Percentiles rank a stretch among this genome's conserved stretches.
Conservation (phyloP, 2,329 filamentous ascomycete species). For the Colletotrichum simmondsii region DNA sequence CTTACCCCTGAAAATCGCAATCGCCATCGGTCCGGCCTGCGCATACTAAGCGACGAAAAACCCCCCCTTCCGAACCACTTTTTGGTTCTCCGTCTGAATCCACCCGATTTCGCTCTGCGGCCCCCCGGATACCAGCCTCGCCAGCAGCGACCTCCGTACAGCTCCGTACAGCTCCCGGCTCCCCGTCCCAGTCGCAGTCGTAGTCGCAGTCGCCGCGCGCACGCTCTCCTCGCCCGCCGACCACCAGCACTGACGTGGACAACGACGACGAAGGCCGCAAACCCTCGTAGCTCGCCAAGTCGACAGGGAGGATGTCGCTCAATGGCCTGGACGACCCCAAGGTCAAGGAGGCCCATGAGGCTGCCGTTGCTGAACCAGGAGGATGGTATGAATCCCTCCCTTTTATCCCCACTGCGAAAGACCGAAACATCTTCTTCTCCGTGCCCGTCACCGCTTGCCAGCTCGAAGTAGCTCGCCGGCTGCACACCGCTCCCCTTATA, state of each 20-base stretch:
- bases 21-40: constrained; percentile 12
- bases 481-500: background rate
- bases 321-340: constrained; percentile 89
- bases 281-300: constrained; percentile 11
- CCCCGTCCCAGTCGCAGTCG: background rate
- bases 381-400: constrained; percentile 79
- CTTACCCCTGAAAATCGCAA: constrained; percentile 35
- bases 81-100: constrained; percentile 23
- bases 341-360: constrained; percentile 86
- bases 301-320: constrained; percentile 77
- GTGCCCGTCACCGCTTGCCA: background rate
- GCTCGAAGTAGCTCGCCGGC: constrained; percentile 4
- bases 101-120: constrained; percentile 28
- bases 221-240: background rate
- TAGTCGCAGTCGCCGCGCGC: background rate
- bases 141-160: background rate
- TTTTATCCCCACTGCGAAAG: constrained; percentile 25
- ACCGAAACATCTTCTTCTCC: constrained; percentile 13
- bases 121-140: constrained; percentile 15
- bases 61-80: constrained; percentile 31
- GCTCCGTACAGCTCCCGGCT: background rate
- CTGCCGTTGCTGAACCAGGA: constrained; percentile 83
- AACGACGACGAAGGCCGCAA: constrained; percentile 1
- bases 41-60: constrained; percentile 32
- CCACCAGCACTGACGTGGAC: background rate